phyloP scores from a whole-genome alignment of 768 basidiomycete genomes.

The Amanita pallidorosea region DNA sequence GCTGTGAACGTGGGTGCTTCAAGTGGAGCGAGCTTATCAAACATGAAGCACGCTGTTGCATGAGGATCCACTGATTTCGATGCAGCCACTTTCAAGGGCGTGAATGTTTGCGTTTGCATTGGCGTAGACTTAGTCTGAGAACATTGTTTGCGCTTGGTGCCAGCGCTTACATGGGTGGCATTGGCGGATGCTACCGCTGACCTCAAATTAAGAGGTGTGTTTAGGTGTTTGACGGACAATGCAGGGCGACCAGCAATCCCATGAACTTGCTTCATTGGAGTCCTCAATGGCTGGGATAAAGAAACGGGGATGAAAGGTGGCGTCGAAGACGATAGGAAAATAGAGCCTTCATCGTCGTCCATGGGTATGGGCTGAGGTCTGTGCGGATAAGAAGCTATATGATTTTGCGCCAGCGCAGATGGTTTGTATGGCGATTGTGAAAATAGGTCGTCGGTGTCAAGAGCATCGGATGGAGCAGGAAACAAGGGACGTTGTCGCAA shows the following conservation, averaged over 20 bases:
- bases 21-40: conserved; percentile 47
- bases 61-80: conserved; percentile 19
- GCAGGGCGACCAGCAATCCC: conserved; percentile 29
- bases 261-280: conserved; percentile 46
- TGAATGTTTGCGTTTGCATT: conserved; percentile 36
- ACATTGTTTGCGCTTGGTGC: conserved; percentile 60
- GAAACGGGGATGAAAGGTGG: conserved; percentile 33
- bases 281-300: conserved; percentile 41
- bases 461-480: conserved; percentile 13
- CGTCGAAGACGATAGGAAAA: conserved; percentile 37
- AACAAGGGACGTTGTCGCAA: conserved; percentile 35
- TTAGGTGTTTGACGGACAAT: conserved; percentile 26
- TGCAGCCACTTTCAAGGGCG: conserved; percentile 37
- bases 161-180: conserved; percentile 27
- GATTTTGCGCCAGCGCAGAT: conserved; percentile 17
- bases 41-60: conserved; percentile 25
- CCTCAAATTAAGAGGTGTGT: conserved; percentile 12
- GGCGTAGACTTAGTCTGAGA: conserved; percentile 40
- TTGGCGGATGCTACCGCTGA: conserved; percentile 13
- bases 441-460: conserved; percentile 41
- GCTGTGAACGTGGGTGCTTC: conserved; percentile 37
- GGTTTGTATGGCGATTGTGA: conserved; percentile 42
- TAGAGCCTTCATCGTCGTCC: conserved; percentile 47
- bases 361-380: conserved; percentile 22
- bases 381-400: neutral